phyloP scores from a whole-genome alignment of 1,284 basidiomycete genomes.

The Flammula alnicola region DNA sequence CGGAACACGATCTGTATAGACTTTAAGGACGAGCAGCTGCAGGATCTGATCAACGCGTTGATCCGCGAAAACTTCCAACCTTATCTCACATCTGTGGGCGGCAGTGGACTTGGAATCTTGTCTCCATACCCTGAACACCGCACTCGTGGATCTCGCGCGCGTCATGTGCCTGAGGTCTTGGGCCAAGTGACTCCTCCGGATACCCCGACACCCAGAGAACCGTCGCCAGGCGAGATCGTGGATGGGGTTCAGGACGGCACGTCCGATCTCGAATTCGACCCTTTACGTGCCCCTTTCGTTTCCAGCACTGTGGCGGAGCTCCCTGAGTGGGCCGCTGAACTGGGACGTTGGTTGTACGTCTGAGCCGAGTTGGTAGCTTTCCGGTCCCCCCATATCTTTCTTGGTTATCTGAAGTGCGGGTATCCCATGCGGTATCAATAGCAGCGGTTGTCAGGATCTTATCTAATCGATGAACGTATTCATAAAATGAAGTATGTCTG shows the following conservation, averaged over 20 bases:
- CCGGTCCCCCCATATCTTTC: neutral
- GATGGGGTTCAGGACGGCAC: slow-evolving; percentile 23
- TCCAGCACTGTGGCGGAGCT: slow-evolving; percentile 50
- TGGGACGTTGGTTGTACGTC: slow-evolving; percentile 71
- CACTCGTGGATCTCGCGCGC: slow-evolving; percentile 32
- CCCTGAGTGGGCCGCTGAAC: slow-evolving; percentile 57
- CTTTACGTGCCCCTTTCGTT: slow-evolving; percentile 56
- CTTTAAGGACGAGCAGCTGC: slow-evolving; percentile 63
- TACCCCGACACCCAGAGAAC: slow-evolving; percentile 41
- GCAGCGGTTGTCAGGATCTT: too few relatives aligned
- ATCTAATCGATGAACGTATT: too few relatives aligned
- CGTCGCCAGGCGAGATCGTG: slow-evolving; percentile 24
- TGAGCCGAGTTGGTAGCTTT: slow-evolving; percentile 31
- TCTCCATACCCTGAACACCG: slow-evolving; percentile 60
- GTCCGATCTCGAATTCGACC: slow-evolving; percentile 29
- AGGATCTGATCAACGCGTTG: slow-evolving; percentile 64
- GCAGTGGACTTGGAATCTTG: slow-evolving; percentile 88
- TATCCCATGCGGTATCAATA: too few relatives aligned
- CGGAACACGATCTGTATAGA: slow-evolving; percentile 45
- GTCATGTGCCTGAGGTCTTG: slow-evolving; percentile 27
- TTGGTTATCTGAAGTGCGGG: too few relatives aligned
- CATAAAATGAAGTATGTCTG: too few relatives aligned
- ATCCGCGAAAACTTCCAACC: slow-evolving; percentile 76
- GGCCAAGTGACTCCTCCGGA: slow-evolving; percentile 58
- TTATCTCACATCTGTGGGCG: slow-evolving; percentile 92